Evolutionary conservation across 768 basidiomycete genomes (phyloP), one percentile per base, ranked within the genome.

Genomic region (Chalciporus piperatus): DNA sequence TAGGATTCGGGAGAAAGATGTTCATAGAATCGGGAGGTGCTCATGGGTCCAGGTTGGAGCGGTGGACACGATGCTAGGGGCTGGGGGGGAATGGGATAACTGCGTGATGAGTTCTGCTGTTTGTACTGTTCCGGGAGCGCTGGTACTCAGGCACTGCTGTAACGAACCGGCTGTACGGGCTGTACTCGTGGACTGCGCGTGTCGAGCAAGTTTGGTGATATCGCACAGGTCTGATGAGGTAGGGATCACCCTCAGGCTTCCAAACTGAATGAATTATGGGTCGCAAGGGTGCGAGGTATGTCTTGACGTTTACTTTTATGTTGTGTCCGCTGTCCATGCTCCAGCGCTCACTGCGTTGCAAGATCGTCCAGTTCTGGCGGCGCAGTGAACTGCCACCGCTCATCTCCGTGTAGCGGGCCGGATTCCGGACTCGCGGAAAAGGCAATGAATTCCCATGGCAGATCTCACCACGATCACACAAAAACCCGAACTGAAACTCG

Each of bases 1-100:
- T 57, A 52, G 8, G 27, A 32, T 23, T 61, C 58, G 6, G 62
- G 58, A 11, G 58, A 14, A n/a, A 68, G 64, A 45, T 68, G 67
- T 44, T 68, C 66, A 52, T 66, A 52, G 46, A 68, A 68, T 10
- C 67, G 52, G 42, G 67, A 69, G 30, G 62, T 47, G 54, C 20
- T 60, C 67, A 70, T 70, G 22, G n/a, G n/a, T n/a, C 22, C 4
- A 25, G 39, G 47, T 45, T 39, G 20, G 22, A 30, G 40, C 17
- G 25, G 48, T 39, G 25, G n/a, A 55, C 52, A 56, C 53, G 55
- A 45, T 50, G 46, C 39, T 52, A 43, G 48, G 32, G 45, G 30
- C 28, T 39, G 53, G 46, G 47, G 45, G 48, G 48, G 52, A 50
- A 33, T 39, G 48, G 50, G 38, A 45, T 42, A 28, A 32, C 4